Conservation (phyloP, 257 asterid species). For the Eucommia ulmoides region DNA sequence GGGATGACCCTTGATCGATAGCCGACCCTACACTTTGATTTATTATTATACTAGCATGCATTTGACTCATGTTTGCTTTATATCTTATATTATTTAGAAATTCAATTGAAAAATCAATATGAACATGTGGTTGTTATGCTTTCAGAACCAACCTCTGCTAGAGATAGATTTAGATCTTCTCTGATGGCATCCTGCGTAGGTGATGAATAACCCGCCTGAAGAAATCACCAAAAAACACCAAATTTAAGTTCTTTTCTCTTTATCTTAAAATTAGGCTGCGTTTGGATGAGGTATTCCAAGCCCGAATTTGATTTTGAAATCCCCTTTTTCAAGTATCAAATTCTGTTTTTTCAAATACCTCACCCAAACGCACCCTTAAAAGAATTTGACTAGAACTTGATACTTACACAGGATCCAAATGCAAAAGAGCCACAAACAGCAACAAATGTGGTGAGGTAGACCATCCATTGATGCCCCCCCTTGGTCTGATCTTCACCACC, state of each 20-base stretch:
- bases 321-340: background rate
- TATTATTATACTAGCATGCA: background rate
- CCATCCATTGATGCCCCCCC: conserved; percentile 55
- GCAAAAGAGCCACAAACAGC: conserved; percentile 87
- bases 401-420: conserved; percentile 77
- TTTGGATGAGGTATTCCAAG: background rate
- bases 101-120: background rate
- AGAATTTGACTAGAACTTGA: background rate
- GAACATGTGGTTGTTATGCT: background rate
- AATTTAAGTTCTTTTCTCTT: no score
- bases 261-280: no score
- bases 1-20: background rate
- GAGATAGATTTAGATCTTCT: conserved; percentile 55
- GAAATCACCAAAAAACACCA: background rate
- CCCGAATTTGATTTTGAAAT: background rate
- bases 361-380: background rate
- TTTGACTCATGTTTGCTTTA: background rate
- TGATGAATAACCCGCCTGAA: conserved; percentile 89
- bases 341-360: background rate
- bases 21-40: background rate
- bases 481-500: conserved; percentile 9
- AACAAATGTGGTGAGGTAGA: conserved; percentile 59
- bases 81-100: background rate
- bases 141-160: conserved; percentile 56
- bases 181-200: conserved; percentile 79